Base-by-base conservation (phyloP, 2,329 filamentous ascomycete species). In the Alternaria triticina region DNA sequence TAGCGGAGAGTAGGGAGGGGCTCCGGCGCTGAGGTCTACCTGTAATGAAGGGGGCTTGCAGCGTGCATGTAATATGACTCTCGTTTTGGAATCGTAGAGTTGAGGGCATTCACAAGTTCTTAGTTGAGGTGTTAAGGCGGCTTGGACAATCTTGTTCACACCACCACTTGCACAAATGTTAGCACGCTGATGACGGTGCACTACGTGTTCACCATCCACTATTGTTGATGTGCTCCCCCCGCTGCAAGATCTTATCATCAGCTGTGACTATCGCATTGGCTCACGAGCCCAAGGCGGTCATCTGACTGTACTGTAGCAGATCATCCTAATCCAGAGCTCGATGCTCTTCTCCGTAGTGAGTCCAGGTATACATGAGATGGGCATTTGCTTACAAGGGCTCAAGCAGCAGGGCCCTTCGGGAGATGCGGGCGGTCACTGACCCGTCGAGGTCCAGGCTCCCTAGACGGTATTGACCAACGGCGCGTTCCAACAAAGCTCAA, bases 1-100 rank as follows among this genome's bases (percentile, higher is more conserved):
- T 61, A 67, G 52, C 75, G 75, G 75, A 73, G 65, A 64, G 66
- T 66, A 73, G 69, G 70, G 70, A 70, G 69, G 46, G 51, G 58
- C 66, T 71, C 75, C 72, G 72, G 58, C 36, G 50, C 51, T 62
- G 52, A 57, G 60, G 59, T 64, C 64, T 57, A 43, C 17, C 44
- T 58, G 51, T 58, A 57, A 56, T 62, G 51, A 55, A 60, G 50
- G 57, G 54, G 59, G 52, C 63, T 63, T 66, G 59, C 59, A 63
- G 60, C 54, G 54, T 61, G 60, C 57, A 65, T 65, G 56, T 45
- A 51, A 44, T 47, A 55, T 59, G 22, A 51, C 20, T 61, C 61
- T 61, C 54, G 27, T 33, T 54, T 40, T 27, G 49, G 51, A 36
- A 45, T 55, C 40, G 55, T 59, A 57, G 33, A 50, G 40, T 40